Conservation (phyloP, 2,329 filamentous ascomycete species). For the Claviceps africana region DNA sequence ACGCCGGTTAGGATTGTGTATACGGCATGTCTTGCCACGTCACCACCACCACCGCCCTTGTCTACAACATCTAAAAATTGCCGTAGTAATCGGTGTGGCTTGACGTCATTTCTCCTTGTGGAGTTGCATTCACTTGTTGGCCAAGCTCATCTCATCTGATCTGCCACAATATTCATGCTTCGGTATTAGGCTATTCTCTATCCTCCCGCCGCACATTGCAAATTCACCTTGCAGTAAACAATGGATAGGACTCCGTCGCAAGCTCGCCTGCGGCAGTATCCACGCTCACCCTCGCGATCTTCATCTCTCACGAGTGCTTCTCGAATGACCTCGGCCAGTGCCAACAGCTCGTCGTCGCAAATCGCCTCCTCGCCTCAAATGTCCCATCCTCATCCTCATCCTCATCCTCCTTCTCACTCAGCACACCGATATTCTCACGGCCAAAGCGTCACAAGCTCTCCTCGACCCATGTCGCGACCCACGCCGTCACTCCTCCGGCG, state of each 20-base stretch:
- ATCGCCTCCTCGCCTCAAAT: constrained; percentile 22
- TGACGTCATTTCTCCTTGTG: background rate
- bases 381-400: constrained; percentile 22
- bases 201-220: background rate
- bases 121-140: background rate
- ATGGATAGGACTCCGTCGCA: constrained; percentile 19
- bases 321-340: constrained; percentile 25
- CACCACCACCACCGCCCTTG: background rate
- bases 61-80: background rate
- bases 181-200: background rate
- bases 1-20: background rate
- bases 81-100: background rate
- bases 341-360: constrained; percentile 28
- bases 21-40: background rate
- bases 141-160: background rate
- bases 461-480: constrained; percentile 25
- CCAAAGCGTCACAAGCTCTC: constrained; percentile 19
- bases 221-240: background rate
- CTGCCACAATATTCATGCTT: background rate
- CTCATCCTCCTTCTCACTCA: constrained; percentile 22
- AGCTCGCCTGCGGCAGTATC: constrained; percentile 16
- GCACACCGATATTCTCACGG: constrained; percentile 27
- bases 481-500: constrained; percentile 29
- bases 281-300: constrained; percentile 32
- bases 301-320: constrained; percentile 30